phyloP scores from a whole-genome alignment of 805 yeast genomes.

The Wickerhamomyces bovis region DNA sequence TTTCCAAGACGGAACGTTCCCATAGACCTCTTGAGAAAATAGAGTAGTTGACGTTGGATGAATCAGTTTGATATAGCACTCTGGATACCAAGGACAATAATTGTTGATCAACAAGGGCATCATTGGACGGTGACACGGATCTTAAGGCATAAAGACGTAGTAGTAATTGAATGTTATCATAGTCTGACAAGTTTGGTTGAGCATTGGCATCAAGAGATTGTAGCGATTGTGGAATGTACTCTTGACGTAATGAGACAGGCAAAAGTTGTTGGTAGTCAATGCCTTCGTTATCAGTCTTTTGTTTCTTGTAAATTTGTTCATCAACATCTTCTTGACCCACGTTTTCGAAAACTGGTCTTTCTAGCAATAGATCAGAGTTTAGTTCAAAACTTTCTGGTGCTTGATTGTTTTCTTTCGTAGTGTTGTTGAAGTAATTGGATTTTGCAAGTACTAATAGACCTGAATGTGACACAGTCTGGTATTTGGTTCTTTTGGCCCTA shows the following conservation, averaged over 20 bases:
- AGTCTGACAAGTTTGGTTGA: slow-evolving; percentile 66
- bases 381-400: slow-evolving; percentile 54
- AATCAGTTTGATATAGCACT: slow-evolving; percentile 47
- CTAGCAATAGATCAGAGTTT: slow-evolving; percentile 73
- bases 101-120: slow-evolving; percentile 74
- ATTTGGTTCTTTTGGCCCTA: slow-evolving; percentile 81
- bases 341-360: slow-evolving; percentile 64
- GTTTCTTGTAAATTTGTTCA: slow-evolving; percentile 32
- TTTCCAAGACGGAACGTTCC: slow-evolving; percentile 83
- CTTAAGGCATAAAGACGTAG: slow-evolving; percentile 58
- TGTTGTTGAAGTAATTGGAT: slow-evolving; percentile 24
- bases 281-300: slow-evolving; percentile 33
- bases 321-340: slow-evolving; percentile 43
- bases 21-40: slow-evolving; percentile 78
- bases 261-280: slow-evolving; percentile 39
- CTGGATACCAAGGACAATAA: slow-evolving; percentile 71
- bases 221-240: slow-evolving; percentile 54
- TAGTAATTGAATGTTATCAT: slow-evolving; percentile 71
- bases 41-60: slow-evolving; percentile 56
- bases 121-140: slow-evolving; percentile 66
- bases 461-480: slow-evolving; percentile 65
- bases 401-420: slow-evolving; percentile 29
- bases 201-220: slow-evolving; percentile 65
- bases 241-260: slow-evolving; percentile 58
- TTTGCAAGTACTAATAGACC: slow-evolving; percentile 74